Evolutionary conservation across 306 rosid genomes (phyloP).

Genomic region (Pueraria montana): DNA sequence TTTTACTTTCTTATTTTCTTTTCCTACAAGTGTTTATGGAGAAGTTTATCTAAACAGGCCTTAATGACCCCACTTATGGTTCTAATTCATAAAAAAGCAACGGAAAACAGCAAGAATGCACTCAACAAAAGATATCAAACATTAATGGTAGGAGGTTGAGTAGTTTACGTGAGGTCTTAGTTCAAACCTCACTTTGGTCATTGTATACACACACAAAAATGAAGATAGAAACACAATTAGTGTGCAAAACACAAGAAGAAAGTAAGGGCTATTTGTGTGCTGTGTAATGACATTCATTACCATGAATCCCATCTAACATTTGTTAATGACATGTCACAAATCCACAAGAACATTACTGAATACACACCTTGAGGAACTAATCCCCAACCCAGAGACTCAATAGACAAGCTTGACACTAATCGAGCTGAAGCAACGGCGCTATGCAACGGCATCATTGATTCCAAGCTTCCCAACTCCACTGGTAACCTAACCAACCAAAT

Average conservation of each 20-base stretch:
- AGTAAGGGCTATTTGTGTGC: too few species aligned
- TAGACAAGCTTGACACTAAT: constrained; percentile 76
- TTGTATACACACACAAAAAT: too few species aligned
- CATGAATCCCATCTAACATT: constrained; percentile 8
- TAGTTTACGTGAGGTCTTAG: too few species aligned
- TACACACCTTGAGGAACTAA: constrained; percentile 91
- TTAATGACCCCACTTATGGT: too few species aligned
- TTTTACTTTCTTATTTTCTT: too few species aligned
- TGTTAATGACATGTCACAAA: background rate
- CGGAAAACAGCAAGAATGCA: background rate
- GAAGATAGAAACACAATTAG: background rate
- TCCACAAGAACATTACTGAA: background rate
- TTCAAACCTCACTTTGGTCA: too few species aligned
- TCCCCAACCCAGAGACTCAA: constrained; percentile 74
- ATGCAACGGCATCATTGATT: constrained; percentile 79
- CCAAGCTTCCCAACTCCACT: constrained; percentile 70
- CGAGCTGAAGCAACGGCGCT: constrained; percentile 83
- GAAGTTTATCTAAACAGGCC: too few species aligned
- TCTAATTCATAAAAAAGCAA: too few species aligned
- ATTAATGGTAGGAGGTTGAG: too few species aligned
- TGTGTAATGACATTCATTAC: background rate
- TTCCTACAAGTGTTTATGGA: too few species aligned
- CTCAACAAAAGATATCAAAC: background rate
- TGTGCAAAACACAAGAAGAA: constrained; percentile 14
- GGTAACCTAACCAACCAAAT: constrained; percentile 67